These are phyloP conservation scores for Millerozyma miso DNA, from an alignment of 805 yeast genomes.

Conservation along the genomic window DNA sequence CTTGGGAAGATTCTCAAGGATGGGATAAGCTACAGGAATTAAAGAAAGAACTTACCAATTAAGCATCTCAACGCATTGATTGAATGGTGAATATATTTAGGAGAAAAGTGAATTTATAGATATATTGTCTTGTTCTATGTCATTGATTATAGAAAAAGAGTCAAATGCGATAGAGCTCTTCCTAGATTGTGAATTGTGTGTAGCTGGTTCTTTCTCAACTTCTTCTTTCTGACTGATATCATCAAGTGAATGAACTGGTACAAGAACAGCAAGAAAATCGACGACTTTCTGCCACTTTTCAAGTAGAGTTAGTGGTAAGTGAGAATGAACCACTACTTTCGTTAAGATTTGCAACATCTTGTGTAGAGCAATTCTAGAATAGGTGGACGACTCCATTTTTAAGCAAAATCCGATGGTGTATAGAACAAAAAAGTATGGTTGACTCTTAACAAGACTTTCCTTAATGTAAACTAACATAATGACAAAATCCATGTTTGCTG, in stretches of 20 bases:
- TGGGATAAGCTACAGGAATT: conserved; percentile 61
- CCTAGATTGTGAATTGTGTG: not conserved
- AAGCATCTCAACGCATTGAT: not conserved
- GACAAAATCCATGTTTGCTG: conserved; percentile 11
- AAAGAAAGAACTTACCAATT: conserved; percentile 38
- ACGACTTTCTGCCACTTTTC: not conserved
- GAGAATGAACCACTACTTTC: not conserved
- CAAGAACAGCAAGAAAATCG: not conserved
- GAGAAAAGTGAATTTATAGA: not conserved
- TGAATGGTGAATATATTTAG: not conserved
- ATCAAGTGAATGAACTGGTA: not conserved
- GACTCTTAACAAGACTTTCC: conserved; percentile 4
- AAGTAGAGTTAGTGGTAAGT: not conserved
- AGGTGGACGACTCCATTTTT: conserved; percentile 10
- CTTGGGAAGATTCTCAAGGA: conserved; percentile 78
- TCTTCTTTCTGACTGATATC: not conserved
- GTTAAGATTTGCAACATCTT: not conserved
- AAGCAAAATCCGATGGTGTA: conserved; percentile 10
- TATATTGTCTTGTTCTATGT: not conserved
- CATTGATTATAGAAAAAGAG: not conserved
- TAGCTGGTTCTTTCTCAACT: not conserved
- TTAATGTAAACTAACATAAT: conserved; percentile 8
- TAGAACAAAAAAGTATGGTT: conserved; percentile 5
- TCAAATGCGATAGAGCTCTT: not conserved
- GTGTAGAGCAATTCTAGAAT: conserved; percentile 6